These are phyloP conservation scores for Geotrichum bryndzae DNA, from an alignment of 1,139 yeast species.

Conservation along the genomic window DNA sequence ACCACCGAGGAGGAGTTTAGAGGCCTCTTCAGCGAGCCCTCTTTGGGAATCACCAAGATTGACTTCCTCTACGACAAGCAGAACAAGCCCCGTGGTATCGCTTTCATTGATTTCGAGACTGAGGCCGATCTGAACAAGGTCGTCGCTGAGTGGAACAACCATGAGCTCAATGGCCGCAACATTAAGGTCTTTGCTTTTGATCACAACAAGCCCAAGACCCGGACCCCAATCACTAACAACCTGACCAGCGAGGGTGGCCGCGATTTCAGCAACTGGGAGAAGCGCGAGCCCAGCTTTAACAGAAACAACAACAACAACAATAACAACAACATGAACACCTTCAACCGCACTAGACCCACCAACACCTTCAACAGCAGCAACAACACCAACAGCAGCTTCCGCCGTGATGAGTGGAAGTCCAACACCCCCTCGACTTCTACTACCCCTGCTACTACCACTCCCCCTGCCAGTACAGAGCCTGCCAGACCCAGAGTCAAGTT, in stretches of 20 bases:
- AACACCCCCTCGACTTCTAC: neutral
- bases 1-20: constrained; percentile 59
- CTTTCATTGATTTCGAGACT: constrained; percentile 20
- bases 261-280: constrained; percentile 9
- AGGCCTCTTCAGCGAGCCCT: constrained; percentile 53
- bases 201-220: constrained; percentile 3
- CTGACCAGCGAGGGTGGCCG: neutral
- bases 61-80: neutral
- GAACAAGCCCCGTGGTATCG: constrained; percentile 2
- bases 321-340: neutral
- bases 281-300: constrained; percentile 1
- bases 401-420: neutral
- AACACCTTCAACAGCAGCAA: neutral
- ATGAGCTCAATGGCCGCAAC: constrained; percentile 34
- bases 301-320: constrained; percentile 1
- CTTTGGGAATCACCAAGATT: constrained; percentile 32
- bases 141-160: constrained; percentile 50
- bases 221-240: neutral
- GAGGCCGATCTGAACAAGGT: constrained; percentile 29
- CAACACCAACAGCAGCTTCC: constrained; percentile 6
- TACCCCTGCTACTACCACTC: constrained; percentile 7
- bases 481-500: constrained; percentile 25
- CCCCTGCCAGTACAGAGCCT: constrained; percentile 17
- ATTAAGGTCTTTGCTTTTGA: neutral
- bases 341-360: neutral